A percentile compares a stretch with the other conserved stretches of the same genome.
phyloP scores from a whole-genome alignment of 257 asterid genomes.

The Striga asiatica region DNA sequence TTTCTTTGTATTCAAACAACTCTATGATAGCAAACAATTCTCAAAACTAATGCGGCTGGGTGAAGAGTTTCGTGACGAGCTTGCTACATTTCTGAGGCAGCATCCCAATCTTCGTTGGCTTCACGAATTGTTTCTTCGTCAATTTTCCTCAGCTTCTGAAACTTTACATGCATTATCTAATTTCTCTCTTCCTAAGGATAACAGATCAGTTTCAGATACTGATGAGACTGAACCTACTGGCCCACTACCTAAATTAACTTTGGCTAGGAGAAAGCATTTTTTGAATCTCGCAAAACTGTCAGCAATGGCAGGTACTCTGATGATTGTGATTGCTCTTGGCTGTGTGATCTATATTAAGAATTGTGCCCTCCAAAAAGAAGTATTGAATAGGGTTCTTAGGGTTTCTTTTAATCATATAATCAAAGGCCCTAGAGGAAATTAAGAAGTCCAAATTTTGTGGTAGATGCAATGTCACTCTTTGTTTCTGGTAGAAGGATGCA shows the following conservation, averaged over 20 bases:
- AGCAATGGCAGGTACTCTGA: constrained; percentile 65
- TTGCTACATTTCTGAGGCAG: constrained; percentile 56
- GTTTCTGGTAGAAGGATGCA: neutral
- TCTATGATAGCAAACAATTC: constrained; percentile 53
- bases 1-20: constrained; percentile 73
- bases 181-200: constrained; percentile 63
- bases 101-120: constrained; percentile 84
- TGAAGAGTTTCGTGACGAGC: constrained; percentile 78
- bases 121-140: constrained; percentile 79
- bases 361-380: neutral
- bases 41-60: constrained; percentile 83
- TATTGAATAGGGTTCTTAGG: too few species aligned
- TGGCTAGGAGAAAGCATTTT: constrained; percentile 67
- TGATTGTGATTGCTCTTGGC: constrained; percentile 15
- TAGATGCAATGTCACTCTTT: too few species aligned
- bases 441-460: too few species aligned
- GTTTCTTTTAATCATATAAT: too few species aligned
- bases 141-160: constrained; percentile 81
- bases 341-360: neutral
- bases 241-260: constrained; percentile 23
- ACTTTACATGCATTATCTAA: constrained; percentile 59
- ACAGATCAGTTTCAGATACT: constrained; percentile 21
- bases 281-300: constrained; percentile 83
- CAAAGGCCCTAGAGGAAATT: too few species aligned
- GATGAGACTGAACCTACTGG: constrained; percentile 31